These are phyloP conservation scores for Pythium monospermum DNA, from an alignment of 352 stramenopile genomes.

Conservation along the genomic window DNA sequence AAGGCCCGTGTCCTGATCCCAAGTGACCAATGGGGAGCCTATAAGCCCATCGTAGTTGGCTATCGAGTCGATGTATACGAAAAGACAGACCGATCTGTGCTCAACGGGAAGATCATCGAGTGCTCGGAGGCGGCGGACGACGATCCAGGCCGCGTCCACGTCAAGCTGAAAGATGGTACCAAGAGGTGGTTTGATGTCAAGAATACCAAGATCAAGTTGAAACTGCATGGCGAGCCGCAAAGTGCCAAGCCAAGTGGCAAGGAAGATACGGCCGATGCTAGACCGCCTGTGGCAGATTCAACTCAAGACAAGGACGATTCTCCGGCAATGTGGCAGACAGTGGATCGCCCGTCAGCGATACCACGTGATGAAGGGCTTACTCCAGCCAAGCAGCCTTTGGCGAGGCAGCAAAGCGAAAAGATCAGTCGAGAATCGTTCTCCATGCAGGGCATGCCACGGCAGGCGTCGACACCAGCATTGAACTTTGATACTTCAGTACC, in stretches of 20 bases:
- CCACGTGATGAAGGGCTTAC: background rate
- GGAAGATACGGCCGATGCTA: background rate
- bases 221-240: background rate
- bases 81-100: constrained; percentile 15
- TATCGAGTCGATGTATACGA: constrained; percentile 23
- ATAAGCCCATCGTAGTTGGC: background rate
- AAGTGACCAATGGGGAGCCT: background rate
- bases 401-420: constrained; percentile 18
- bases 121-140: background rate
- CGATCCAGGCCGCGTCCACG: background rate
- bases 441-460: background rate
- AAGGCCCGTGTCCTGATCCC: constrained; percentile 12
- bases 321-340: constrained; percentile 13
- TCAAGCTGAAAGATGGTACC: constrained; percentile 18
- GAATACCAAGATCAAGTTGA: constrained; percentile 22
- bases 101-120: constrained; percentile 16
- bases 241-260: background rate
- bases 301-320: too few species aligned
- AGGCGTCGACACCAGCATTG: background rate
- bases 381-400: background rate
- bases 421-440: background rate
- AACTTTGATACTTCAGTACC: background rate
- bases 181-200: constrained; percentile 18
- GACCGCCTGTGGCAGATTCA: background rate
- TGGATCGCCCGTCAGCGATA: background rate